phyloP scores from a whole-genome alignment of 805 yeast genomes.

The Pichia ethanolica region DNA sequence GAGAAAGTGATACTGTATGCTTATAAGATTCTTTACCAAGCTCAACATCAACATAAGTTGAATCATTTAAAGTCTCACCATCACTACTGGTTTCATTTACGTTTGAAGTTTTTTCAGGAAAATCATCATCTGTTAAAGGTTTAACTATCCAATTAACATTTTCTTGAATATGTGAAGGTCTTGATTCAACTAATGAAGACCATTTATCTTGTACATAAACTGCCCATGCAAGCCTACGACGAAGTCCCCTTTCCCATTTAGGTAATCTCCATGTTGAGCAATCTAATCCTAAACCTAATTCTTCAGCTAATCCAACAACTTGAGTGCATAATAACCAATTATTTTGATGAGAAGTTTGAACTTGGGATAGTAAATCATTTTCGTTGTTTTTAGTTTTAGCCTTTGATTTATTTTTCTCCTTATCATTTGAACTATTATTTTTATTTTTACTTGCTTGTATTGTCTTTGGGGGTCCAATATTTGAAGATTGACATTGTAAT shows the following conservation, averaged over 20 bases:
- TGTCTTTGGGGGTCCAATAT: neutral
- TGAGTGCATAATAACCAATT: constrained; percentile 86
- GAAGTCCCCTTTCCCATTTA: constrained; percentile 86
- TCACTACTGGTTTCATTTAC: constrained; percentile 9
- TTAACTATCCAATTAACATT: constrained; percentile 76
- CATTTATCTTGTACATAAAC: constrained; percentile 89
- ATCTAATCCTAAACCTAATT: constrained; percentile 84
- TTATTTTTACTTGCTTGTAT: neutral
- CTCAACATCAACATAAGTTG: constrained; percentile 41
- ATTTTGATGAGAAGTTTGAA: constrained; percentile 35
- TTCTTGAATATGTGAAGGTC: constrained; percentile 74
- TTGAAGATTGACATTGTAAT: constrained; percentile 51
- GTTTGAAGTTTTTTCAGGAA: constrained; percentile 57
- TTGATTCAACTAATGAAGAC: constrained; percentile 71
- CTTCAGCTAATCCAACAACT: constrained; percentile 82
- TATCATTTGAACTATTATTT: neutral
- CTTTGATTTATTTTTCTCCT: neutral
- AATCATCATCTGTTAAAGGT: constrained; percentile 63
- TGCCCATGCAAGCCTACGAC: constrained; percentile 93
- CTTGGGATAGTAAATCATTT: constrained; percentile 2
- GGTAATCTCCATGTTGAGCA: constrained; percentile 90
- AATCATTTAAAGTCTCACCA: constrained; percentile 14
- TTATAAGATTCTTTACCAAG: constrained; percentile 64
- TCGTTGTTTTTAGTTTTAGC: neutral
- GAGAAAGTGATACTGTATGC: constrained; percentile 57